Base-by-base conservation (phyloP, 108 stramenopile genomes). In the Fragilaria crotonensis region DNA sequence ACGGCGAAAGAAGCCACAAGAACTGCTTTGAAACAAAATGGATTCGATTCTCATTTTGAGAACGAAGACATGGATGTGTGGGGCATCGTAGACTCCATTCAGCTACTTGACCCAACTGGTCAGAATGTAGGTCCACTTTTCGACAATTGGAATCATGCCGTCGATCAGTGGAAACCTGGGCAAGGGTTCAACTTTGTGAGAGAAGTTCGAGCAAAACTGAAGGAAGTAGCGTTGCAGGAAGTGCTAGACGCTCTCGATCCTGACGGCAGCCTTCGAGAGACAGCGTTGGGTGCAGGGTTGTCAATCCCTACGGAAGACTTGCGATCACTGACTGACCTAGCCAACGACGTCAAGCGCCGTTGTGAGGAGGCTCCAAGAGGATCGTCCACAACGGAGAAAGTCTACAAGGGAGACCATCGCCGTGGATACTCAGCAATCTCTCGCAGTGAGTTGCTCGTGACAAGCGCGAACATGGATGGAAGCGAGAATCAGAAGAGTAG, bases 1-100 rank as follows among this genome's bases (percentile, higher is more conserved):
- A 79, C 77, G 28, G 90, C 90, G 28, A 88, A 88, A 53, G 85
- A 92, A 63, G 90, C 84, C 17, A 78, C 78, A n/a, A 62, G 67
- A 57, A 83, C 67, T 4, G 87, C 90, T n/a, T 67, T 92, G 58
- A 57, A 70, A 21, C 76, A 77, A 46, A 86, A 88, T 63, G 85
- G 85, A 25, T 66, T 81, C 32, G 74, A 77, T 41, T 59, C 88
- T 62, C 67, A 76, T 33, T 49, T 83, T 20, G 78, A 81, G 47
- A n/a, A n/a, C n/a, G 76, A 73, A 31, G 76, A 87, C 59, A 78
- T 83, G 67, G 84, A 82, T 3, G 64, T 72, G 70, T 92, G 90
- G 90, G 90, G 81, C 2, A 71, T 71, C 28, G 65, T 92, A 1
- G 90, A 92, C 25, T 59, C 63, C 9, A 66, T 92, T 2, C 61